Conservation (phyloP, 768 basidiomycete genomes). For the Austroboletus festivus region DNA sequence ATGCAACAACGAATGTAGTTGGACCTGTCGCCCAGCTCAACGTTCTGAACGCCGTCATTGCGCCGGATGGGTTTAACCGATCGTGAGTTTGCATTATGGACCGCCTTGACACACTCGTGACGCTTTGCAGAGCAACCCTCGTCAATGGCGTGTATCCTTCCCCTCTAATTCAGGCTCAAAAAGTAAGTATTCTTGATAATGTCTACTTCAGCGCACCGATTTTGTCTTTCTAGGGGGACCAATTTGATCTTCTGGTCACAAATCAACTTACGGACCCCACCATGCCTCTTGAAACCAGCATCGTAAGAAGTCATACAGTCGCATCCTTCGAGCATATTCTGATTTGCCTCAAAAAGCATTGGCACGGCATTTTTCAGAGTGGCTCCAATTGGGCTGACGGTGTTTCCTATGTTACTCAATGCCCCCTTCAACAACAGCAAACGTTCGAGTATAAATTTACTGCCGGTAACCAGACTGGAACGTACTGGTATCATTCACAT, state of each 20-base stretch:
- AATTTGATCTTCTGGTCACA: conserved; percentile 40
- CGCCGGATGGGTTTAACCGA: conserved; percentile 48
- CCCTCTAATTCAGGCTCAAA: conserved; percentile 42
- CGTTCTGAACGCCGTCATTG: conserved; percentile 16
- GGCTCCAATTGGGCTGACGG: conserved; percentile 35
- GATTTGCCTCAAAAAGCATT: conserved; percentile 24
- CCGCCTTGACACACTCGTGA: not conserved
- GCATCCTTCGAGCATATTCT: conserved; percentile 10
- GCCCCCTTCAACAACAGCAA: conserved; percentile 35
- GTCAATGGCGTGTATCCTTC: conserved; percentile 45
- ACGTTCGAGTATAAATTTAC: conserved; percentile 38
- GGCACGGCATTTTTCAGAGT: conserved; percentile 32
- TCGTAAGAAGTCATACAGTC: conserved; percentile 19
- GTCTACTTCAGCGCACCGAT: not conserved
- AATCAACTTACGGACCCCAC: conserved; percentile 43
- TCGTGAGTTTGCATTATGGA: conserved; percentile 25
- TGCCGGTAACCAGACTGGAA: conserved; percentile 35
- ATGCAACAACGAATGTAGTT: conserved; percentile 1
- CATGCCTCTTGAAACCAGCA: conserved; percentile 48
- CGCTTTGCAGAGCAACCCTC: conserved; percentile 38
- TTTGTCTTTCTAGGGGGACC: conserved; percentile 32
- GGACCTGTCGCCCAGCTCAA: conserved; percentile 9
- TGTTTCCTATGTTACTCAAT: conserved; percentile 40
- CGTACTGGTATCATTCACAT: conserved; percentile 50
- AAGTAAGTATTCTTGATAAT: conserved; percentile 14